Evolutionary conservation across 371 early-diverging fungal species (phyloP).

Genomic region (Mucor lusitanicus): DNA sequence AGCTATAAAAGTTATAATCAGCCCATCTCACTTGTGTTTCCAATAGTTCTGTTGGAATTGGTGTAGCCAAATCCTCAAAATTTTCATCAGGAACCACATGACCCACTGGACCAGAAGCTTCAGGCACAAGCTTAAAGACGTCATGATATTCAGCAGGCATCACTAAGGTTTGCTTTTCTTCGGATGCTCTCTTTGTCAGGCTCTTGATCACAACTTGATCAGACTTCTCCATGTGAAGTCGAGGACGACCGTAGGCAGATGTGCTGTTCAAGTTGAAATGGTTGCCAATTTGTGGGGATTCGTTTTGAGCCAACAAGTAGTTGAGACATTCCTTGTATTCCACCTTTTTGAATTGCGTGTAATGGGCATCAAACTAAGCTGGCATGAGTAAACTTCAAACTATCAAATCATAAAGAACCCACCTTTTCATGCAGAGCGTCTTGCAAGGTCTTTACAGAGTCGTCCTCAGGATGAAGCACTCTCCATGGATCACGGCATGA

Average conservation of each 20-base stretch:
- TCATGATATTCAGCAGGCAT: conserved; percentile 18
- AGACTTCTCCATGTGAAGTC: not conserved
- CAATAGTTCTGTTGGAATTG: conserved; percentile 32
- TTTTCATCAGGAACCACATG: conserved; percentile 21
- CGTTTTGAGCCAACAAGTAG: conserved; percentile 29
- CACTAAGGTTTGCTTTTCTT: conserved; percentile 3
- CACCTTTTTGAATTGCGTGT: conserved; percentile 32
- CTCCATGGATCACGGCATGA: conserved; percentile 67
- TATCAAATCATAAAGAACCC: not conserved
- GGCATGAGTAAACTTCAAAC: not conserved
- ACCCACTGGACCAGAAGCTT: conserved; percentile 19
- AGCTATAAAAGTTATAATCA: conserved; percentile 28
- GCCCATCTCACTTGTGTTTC: conserved; percentile 24
- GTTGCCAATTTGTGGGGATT: conserved; percentile 24
- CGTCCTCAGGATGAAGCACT: conserved; percentile 42
- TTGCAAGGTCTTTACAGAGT: conserved; percentile 25
- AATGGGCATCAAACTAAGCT: conserved; percentile 31
- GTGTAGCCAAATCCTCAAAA: conserved; percentile 24
- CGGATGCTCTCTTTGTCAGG: not conserved
- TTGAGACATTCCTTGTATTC: conserved; percentile 32
- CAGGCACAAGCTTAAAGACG: conserved; percentile 29
- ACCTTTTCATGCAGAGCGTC: conserved; percentile 39
- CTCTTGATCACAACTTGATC: conserved; percentile 6
- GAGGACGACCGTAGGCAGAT: not conserved
- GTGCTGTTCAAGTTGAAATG: conserved; percentile 16